Evolutionary conservation across 1,284 basidiomycete genomes (phyloP), one percentile per base, ranked within the genome.

Genomic region (Stereum hirsutum): DNA sequence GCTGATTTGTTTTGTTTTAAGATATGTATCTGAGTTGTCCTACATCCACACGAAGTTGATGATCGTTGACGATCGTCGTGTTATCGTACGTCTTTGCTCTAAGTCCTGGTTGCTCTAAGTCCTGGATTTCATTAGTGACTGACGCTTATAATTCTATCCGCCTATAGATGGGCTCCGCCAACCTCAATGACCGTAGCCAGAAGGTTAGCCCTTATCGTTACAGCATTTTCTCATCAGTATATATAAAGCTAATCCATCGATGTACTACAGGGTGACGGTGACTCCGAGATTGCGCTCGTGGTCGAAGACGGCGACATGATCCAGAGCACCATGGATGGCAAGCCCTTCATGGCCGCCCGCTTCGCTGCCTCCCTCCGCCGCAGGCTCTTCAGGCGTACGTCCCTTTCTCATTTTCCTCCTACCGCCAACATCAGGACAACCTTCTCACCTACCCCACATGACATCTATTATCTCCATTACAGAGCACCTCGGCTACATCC

Each of bases 271-370:
- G 92, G 93, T 24, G 81, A 94, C 54, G 89, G 90, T 27, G 93
- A 96, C 60, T 92, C 89, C 1, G 93, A 97, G 63, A 95, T 96
- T 52, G 89, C 88, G 1, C 64, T 94, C 5, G 79, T 96, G 14
- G 83, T 95, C 21, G 91, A 96, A 61, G 93, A 97, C 55, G 66
- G 72, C 2, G 89, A 95, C 43, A 68, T 80, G 66, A 70, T 97
- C 41, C 71, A 78, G 42, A 76, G 81, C 6, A 71, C 58, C 4
- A 95, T 96, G 92, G 69, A 90, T 53, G 90, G 89, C 2, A 62
- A 78, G 50, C 70, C 75, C 20, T 85, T 78, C 60, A 63, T 68
- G 57, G 90, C 76, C 1, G 62, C 72, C 26, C 78, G 82, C 26
- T 92, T 91, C 54, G 89, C 90, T 1, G 70, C 87, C 3, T 73